A percentile compares a stretch with the other conserved stretches of the same genome.
Evolutionary conservation across 2,329 filamentous ascomycete species (phyloP).

Genomic region (Penicillium expansum): DNA sequence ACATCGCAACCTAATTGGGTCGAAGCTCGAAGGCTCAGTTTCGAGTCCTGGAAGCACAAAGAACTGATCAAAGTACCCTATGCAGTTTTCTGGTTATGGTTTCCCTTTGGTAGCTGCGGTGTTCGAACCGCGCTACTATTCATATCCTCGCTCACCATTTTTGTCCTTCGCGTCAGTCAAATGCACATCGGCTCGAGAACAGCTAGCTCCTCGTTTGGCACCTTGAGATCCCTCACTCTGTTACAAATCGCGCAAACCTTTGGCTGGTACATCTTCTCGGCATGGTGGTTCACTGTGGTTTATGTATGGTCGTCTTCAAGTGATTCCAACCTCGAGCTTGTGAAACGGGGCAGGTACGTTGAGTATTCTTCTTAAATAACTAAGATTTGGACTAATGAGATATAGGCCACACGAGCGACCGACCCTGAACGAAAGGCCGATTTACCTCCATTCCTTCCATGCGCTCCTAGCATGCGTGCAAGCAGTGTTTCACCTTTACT

Average conservation of each 20-base stretch:
- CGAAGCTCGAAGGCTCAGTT: background rate
- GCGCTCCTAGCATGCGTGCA: constrained; percentile 67
- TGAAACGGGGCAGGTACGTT: constrained; percentile 65
- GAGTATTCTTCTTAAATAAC: background rate
- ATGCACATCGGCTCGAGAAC: constrained; percentile 74
- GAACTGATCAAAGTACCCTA: background rate
- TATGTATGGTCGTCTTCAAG: constrained; percentile 70
- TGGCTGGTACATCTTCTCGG: constrained; percentile 74
- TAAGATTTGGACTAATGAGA: constrained; percentile 9
- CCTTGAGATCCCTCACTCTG: constrained; percentile 58
- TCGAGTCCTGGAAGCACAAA: background rate
- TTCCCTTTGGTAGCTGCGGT: constrained; percentile 73
- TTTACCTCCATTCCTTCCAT: constrained; percentile 74
- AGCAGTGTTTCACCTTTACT: constrained; percentile 65
- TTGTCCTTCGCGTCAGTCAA: constrained; percentile 81
- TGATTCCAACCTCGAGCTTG: constrained; percentile 65
- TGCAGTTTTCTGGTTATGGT: constrained; percentile 81
- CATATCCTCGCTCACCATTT: constrained; percentile 70
- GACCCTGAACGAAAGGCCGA: constrained; percentile 77
- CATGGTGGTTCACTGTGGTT: constrained; percentile 73
- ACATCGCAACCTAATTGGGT: background rate
- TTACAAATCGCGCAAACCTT: constrained; percentile 66
- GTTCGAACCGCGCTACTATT: constrained; percentile 74
- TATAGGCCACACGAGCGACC: constrained; percentile 61
- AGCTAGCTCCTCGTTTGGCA: constrained; percentile 65